Conservation (phyloP, 2,329 filamentous ascomycete species). For the Paecilomyces sp. region DNA sequence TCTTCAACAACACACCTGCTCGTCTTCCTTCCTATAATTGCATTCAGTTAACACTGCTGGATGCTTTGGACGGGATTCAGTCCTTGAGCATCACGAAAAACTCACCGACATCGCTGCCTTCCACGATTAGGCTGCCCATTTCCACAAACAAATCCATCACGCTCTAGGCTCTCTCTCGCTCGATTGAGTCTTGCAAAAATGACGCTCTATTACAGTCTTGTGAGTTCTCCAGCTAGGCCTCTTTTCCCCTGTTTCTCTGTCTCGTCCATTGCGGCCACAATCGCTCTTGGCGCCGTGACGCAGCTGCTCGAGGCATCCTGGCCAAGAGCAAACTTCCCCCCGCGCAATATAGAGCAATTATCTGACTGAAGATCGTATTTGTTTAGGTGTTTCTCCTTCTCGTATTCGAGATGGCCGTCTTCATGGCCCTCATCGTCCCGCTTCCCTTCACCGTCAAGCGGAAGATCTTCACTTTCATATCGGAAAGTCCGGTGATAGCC, state of each 20-base stretch:
- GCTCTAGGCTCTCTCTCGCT: neutral
- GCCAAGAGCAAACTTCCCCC: neutral
- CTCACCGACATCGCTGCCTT: neutral
- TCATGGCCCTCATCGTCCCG: slow-evolving; percentile 56
- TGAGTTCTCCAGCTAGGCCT: slow-evolving; percentile 31
- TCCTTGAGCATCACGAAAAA: neutral
- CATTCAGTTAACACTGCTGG: neutral
- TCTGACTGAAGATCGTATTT: slow-evolving; percentile 6
- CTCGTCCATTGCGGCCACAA: neutral
- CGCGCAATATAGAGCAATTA: neutral
- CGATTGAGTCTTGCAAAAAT: slow-evolving; percentile 39
- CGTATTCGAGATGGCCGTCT: slow-evolving; percentile 44
- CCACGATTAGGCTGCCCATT: neutral
- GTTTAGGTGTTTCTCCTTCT: slow-evolving; percentile 42
- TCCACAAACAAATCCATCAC: neutral
- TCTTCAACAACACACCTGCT: neutral
- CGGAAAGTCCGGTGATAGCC: slow-evolving; percentile 74
- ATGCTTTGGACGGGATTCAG: neutral
- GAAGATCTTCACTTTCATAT: slow-evolving; percentile 93
- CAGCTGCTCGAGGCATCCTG: neutral
- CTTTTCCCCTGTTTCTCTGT: neutral
- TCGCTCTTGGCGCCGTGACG: neutral
- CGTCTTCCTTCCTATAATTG: neutral
- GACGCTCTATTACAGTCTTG: slow-evolving; percentile 64
- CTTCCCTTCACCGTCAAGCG: slow-evolving; percentile 81